Percentiles rank a stretch among this genome's conserved stretches.
These are phyloP conservation scores for Acanthamoeba triangularis DNA, from an alignment of 208 protist genomes.

Conservation along the genomic window DNA sequence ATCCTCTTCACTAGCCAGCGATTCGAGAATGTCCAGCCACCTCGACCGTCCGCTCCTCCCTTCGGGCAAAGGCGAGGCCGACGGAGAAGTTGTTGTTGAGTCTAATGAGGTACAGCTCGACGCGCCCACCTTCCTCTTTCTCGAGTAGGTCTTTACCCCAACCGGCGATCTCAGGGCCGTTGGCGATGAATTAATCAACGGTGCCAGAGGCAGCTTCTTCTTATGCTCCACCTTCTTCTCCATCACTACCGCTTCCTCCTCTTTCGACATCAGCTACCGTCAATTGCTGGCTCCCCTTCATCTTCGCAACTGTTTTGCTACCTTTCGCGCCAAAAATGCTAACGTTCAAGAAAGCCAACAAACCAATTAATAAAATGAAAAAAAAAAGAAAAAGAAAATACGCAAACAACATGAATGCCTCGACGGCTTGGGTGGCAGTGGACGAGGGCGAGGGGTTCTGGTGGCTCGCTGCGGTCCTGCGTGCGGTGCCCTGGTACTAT, in stretches of 20 bases:
- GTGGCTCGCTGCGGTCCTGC: not conserved
- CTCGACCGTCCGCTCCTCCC: not conserved
- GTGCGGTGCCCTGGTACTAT: constrained; percentile 11
- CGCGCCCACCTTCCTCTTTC: not conserved
- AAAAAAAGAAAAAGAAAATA: not conserved
- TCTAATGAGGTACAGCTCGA: not conserved
- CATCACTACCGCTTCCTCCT: not conserved
- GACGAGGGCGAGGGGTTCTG: not conserved
- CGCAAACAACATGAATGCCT: not conserved
- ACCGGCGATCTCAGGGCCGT: not conserved
- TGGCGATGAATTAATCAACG: not conserved
- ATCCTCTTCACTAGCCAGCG: not conserved
- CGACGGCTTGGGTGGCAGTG: not conserved
- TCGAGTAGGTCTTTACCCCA: not conserved
- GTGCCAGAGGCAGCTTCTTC: not conserved
- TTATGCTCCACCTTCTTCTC: not conserved
- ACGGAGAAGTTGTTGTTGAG: not conserved
- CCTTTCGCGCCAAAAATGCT: not conserved
- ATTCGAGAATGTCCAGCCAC: not conserved
- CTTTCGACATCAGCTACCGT: not conserved
- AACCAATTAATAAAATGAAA: not conserved
- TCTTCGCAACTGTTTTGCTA: not conserved
- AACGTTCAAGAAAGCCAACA: not conserved
- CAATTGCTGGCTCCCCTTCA: not conserved
- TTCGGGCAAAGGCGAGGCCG: not conserved